Percentiles rank a stretch among this genome's conserved stretches.
Conservation (phyloP, 352 stramenopile species). For the Phytophthora melonis region DNA sequence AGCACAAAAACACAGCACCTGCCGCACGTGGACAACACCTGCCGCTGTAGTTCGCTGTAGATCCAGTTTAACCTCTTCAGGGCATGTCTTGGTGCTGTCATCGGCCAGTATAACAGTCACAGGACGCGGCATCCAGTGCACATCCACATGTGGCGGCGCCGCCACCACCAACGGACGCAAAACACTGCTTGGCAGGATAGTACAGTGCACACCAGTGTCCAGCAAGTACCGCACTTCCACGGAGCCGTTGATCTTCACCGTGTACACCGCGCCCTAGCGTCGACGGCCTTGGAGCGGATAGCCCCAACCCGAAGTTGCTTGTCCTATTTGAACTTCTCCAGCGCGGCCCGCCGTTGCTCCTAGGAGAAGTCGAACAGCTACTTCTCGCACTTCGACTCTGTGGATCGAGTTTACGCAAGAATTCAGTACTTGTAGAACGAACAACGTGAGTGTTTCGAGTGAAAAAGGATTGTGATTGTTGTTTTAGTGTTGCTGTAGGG, state of each 20-base stretch:
- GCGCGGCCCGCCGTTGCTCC: not conserved
- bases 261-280: not conserved
- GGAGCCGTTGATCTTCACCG: not conserved
- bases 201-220: conserved; percentile 11
- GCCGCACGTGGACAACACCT: conserved; percentile 1
- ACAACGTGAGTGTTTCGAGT: too few relatives aligned
- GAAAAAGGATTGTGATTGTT: too few relatives aligned
- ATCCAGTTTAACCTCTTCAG: conserved; percentile 6
- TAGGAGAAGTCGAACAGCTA: too few relatives aligned
- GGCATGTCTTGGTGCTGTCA: not conserved
- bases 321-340: not conserved
- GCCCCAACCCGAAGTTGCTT: not conserved
- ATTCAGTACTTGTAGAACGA: too few relatives aligned
- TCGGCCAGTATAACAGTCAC: conserved; percentile 10
- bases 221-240: not conserved
- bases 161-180: not conserved
- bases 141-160: too few relatives aligned
- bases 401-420: too few relatives aligned
- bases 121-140: not conserved
- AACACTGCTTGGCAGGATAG: conserved; percentile 1
- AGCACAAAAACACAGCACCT: conserved; percentile 2
- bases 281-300: conserved; percentile 10
- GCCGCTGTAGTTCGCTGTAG: conserved; percentile 11
- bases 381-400: too few relatives aligned
- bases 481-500: too few relatives aligned